These are phyloP conservation scores for Rhytidiadelphus loreus DNA, from an alignment of 225 moss, liverwort and hornwort genomes.

Conservation along the genomic window DNA sequence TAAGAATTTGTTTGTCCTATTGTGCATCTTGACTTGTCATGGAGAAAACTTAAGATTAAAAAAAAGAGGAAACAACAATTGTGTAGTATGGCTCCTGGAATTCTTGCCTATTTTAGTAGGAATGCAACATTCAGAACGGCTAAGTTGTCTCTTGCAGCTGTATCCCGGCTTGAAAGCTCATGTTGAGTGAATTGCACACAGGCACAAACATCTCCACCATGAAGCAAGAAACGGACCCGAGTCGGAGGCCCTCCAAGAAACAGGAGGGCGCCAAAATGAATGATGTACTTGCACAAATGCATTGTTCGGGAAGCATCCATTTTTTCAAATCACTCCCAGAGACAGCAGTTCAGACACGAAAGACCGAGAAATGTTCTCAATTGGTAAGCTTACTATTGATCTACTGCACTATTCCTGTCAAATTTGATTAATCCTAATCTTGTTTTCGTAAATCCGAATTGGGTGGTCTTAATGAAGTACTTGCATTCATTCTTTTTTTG, in stretches of 20 bases:
- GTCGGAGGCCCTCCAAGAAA: neutral
- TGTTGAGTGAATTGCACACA: neutral
- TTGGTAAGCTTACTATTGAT: neutral
- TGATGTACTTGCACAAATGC: neutral
- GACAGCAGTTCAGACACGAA: neutral
- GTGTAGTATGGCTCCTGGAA: no score
- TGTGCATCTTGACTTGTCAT: neutral
- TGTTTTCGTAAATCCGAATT: no score
- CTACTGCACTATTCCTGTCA: neutral
- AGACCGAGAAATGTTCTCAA: fast-evolving
- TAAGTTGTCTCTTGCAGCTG: neutral
- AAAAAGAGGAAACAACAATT: neutral
- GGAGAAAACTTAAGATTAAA: neutral
- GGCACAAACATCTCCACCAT: neutral
- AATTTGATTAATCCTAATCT: neutral
- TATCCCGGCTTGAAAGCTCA: neutral
- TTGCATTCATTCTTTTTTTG: no score
- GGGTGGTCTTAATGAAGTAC: neutral
- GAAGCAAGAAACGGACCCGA: neutral
- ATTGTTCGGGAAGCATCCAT: neutral
- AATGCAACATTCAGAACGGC: no score
- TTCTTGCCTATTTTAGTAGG: neutral
- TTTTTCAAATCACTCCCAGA: neutral
- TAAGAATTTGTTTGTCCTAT: neutral
- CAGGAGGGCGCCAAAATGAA: neutral